phyloP scores from a whole-genome alignment of 1,284 basidiomycete species.

The Exsudoporus floridanus region DNA sequence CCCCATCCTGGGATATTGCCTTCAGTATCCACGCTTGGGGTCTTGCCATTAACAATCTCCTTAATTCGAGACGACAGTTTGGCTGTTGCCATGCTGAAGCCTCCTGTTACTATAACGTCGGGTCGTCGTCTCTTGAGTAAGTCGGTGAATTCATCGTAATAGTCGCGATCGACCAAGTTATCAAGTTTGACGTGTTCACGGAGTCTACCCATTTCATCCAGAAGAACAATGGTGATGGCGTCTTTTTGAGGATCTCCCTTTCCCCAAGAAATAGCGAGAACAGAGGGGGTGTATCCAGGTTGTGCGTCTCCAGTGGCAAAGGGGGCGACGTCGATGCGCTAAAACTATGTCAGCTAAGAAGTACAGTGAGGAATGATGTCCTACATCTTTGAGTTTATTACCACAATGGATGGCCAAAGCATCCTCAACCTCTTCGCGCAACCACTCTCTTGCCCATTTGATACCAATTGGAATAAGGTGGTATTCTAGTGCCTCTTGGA shows the following conservation, averaged over 20 bases:
- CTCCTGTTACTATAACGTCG: slow-evolving; percentile 87
- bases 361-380: slow-evolving; percentile 27
- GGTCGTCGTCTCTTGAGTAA: slow-evolving; percentile 82
- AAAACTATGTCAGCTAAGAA: slow-evolving; percentile 19
- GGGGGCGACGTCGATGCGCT: slow-evolving; percentile 77
- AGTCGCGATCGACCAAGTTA: slow-evolving; percentile 73
- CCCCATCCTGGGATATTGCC: slow-evolving; percentile 36
- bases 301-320: slow-evolving; percentile 63
- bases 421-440: slow-evolving; percentile 91
- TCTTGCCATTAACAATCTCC: slow-evolving; percentile 42
- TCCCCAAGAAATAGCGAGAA: slow-evolving; percentile 93
- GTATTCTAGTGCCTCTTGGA: slow-evolving; percentile 77
- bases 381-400: slow-evolving; percentile 68
- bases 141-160: slow-evolving; percentile 74
- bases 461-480: slow-evolving; percentile 80
- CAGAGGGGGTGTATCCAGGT: slow-evolving; percentile 75
- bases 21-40: slow-evolving; percentile 22
- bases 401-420: slow-evolving; percentile 69
- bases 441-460: slow-evolving; percentile 88
- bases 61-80: slow-evolving; percentile 70
- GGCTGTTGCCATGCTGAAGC: slow-evolving; percentile 80
- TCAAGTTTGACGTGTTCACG: slow-evolving; percentile 89
- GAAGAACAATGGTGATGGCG: slow-evolving; percentile 79
- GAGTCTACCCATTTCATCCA: slow-evolving; percentile 87
- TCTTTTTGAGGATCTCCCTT: slow-evolving; percentile 92